A percentile compares a stretch with the other conserved stretches of the same genome.
Conservation (phyloP, 2,329 filamentous ascomycete genomes). For the Domatiomyces catenatus region DNA sequence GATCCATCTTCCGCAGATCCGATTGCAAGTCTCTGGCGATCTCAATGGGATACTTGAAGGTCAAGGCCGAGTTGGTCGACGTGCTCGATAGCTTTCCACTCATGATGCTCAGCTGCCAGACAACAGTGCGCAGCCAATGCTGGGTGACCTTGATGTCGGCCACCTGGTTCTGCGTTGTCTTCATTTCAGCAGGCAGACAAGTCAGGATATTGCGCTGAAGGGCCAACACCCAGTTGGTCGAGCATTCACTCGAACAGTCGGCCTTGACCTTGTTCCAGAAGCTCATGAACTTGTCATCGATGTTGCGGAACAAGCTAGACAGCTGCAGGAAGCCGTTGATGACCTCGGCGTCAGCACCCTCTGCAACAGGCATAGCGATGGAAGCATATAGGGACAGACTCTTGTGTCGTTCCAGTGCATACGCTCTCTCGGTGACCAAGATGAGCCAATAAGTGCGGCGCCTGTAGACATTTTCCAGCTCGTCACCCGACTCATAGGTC, state of each 20-base stretch:
- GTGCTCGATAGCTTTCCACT: conserved; percentile 51
- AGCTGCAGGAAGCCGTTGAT: conserved; percentile 44
- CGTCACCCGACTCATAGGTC: conserved; percentile 43
- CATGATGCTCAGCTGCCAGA: conserved; percentile 57
- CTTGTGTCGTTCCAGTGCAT: conserved; percentile 50
- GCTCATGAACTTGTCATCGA: conserved; percentile 49
- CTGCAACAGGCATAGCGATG: conserved; percentile 43
- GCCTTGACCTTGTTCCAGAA: conserved; percentile 51
- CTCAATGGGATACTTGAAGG: conserved; percentile 48
- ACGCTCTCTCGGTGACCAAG: conserved; percentile 55
- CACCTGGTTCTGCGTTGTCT: conserved; percentile 15
- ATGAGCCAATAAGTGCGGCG: conserved; percentile 60
- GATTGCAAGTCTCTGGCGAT: conserved; percentile 47
- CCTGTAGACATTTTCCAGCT: conserved; percentile 45
- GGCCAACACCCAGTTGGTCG: conserved; percentile 39
- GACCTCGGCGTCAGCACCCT: conserved; percentile 42
- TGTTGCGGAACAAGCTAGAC: conserved; percentile 48
- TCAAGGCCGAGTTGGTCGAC: conserved; percentile 42
- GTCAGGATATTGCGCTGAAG: conserved; percentile 42
- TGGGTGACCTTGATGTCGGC: conserved; percentile 42
- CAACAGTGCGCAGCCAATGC: conserved; percentile 54
- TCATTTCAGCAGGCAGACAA: conserved; percentile 10
- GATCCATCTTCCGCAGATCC: conserved; percentile 56
- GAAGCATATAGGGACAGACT: conserved; percentile 52
- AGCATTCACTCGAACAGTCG: conserved; percentile 29